Conservation (phyloP, 345 rosid species). For the Pistacia integerrima region DNA sequence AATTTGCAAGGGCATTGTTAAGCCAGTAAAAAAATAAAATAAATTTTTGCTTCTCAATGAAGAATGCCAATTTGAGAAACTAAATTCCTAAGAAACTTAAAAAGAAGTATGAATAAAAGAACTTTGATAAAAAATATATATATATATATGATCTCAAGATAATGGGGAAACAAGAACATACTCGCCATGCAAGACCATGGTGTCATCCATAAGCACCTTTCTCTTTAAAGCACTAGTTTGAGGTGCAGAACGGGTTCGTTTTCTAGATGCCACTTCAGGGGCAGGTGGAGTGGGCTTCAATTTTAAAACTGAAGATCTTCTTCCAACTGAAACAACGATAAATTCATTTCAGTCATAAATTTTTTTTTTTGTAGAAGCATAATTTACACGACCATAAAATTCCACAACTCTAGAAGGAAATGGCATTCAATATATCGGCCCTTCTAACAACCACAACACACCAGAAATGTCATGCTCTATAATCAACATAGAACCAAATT, state of each 20-base stretch:
- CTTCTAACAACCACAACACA: background rate
- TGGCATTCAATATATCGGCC: background rate
- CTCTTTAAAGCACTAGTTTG: slow-evolving; percentile 71
- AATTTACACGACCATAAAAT: slow-evolving; percentile 3
- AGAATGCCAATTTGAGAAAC: background rate
- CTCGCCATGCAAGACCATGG: slow-evolving; percentile 98
- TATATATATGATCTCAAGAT: background rate
- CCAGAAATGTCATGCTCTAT: background rate
- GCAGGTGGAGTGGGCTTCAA: slow-evolving; percentile 74
- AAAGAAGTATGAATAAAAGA: background rate
- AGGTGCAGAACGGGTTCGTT: slow-evolving; percentile 60
- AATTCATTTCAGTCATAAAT: slow-evolving; percentile 1
- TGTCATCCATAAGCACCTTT: slow-evolving; percentile 92
- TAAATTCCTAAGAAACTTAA: background rate
- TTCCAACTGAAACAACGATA: slow-evolving; percentile 61
- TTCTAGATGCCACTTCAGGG: slow-evolving; percentile 58
- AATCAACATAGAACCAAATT: slow-evolving; percentile 1
- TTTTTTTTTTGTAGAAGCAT: background rate
- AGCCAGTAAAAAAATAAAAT: background rate
- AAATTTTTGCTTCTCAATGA: background rate
- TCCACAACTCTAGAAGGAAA: background rate
- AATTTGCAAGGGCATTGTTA: background rate
- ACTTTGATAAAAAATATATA: background rate
- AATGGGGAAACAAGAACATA: slow-evolving; percentile 44
- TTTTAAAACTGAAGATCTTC: slow-evolving; percentile 74